Evolutionary conservation across 129 eudicot species (phyloP).

Genomic region (Silybum marianum): DNA sequence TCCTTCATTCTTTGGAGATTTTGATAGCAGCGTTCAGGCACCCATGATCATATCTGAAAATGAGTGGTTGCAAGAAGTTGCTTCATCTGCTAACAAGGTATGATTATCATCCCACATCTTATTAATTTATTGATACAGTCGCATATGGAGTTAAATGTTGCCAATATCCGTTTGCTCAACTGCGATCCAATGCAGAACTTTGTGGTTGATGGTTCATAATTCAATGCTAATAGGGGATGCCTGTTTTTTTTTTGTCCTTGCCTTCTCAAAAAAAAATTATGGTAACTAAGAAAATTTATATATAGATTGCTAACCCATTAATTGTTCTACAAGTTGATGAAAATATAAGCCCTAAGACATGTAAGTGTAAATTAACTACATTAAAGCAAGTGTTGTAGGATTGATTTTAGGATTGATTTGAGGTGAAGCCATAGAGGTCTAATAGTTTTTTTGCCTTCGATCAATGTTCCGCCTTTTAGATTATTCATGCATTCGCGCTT

Average conservation of each 20-base stretch:
- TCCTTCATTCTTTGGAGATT: background rate
- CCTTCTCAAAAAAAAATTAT: too few relatives aligned
- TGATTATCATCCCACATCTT: background rate
- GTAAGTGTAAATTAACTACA: too few relatives aligned
- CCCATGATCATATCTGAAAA: background rate
- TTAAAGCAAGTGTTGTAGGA: too few relatives aligned
- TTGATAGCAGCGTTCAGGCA: background rate
- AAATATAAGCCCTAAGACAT: too few relatives aligned
- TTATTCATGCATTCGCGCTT: background rate
- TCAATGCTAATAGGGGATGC: too few relatives aligned
- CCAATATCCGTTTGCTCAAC: background rate
- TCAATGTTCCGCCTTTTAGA: background rate
- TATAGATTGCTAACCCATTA: too few relatives aligned
- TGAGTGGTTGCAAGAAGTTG: background rate
- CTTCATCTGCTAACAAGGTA: background rate
- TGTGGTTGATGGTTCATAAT: too few relatives aligned
- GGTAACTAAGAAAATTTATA: too few relatives aligned
- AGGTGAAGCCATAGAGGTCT: too few relatives aligned
- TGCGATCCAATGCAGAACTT: background rate
- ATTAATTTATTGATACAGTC: background rate
- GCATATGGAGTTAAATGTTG: background rate
- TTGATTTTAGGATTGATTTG: too few relatives aligned
- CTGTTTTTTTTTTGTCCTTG: too few relatives aligned
- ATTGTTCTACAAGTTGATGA: too few relatives aligned
- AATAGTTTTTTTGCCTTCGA: background rate